A percentile compares a stretch with the other conserved stretches of the same genome.
Conservation (phyloP, 2,329 filamentous ascomycete species). For the Trichoderma harzianum region DNA sequence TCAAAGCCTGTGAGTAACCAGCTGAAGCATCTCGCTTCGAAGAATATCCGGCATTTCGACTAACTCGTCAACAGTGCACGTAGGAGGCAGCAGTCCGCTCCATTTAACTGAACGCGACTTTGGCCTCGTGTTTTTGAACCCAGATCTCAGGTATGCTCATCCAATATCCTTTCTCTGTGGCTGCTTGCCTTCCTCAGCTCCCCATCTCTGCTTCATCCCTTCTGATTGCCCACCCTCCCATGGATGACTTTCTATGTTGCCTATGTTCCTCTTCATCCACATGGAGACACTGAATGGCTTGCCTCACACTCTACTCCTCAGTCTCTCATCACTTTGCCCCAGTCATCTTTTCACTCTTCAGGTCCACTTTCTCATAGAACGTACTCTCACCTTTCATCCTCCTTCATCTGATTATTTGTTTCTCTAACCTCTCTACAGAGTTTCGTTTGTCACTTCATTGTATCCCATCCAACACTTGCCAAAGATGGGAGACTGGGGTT, state of each 20-base stretch:
- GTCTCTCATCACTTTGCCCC: neutral
- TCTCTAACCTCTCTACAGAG: neutral
- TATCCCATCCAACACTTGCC: neutral
- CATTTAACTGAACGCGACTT: neutral
- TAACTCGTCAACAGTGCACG: neutral
- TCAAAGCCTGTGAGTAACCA: neutral
- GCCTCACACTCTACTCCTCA: neutral
- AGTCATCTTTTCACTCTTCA: neutral
- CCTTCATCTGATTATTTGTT: neutral
- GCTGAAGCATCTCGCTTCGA: neutral
- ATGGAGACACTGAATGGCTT: neutral
- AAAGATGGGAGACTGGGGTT: constrained; percentile 7
- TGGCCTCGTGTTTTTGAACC: neutral
- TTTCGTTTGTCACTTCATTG: neutral
- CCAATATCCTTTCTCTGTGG: neutral
- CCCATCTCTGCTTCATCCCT: neutral
- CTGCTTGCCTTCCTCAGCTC: neutral
- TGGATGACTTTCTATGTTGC: neutral
- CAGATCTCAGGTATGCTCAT: neutral
- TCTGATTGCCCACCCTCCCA: neutral
- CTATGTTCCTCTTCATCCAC: no score
- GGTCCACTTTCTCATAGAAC: neutral
- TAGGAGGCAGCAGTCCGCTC: neutral
- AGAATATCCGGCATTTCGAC: no score
- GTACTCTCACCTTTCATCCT: neutral